phyloP scores from a whole-genome alignment of 306 rosid species.

The Acacia melanoxylon region DNA sequence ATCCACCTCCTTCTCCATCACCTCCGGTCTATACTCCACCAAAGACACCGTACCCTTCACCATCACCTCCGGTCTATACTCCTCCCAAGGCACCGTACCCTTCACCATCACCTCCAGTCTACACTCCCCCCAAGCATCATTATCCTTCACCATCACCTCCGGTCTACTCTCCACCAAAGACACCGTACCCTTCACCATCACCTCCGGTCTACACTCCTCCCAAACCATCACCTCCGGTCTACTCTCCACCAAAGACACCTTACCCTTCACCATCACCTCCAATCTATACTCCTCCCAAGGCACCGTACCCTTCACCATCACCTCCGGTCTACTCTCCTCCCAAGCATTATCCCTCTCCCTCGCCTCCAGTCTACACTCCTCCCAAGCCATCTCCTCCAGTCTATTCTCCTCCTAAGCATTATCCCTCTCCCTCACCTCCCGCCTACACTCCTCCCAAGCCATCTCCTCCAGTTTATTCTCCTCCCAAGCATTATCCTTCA shows the following conservation, averaged over 20 bases:
- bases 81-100: background rate
- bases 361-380: background rate
- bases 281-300: background rate
- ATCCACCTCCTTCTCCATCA: conserved; percentile 4
- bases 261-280: background rate
- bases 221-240: background rate
- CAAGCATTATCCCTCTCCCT: background rate
- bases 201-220: conserved; percentile 6
- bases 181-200: background rate
- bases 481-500: background rate
- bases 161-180: background rate
- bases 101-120: conserved; percentile 11
- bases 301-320: background rate
- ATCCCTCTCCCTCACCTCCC: background rate
- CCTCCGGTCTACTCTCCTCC: background rate
- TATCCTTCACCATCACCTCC: background rate
- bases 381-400: background rate
- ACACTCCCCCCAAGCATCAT: background rate
- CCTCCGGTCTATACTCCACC: background rate
- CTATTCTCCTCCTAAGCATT: background rate
- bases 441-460: too few relatives aligned
- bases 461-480: background rate
- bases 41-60: background rate
- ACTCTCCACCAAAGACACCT: background rate
- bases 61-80: conserved; percentile 8